Evolutionary conservation across 495 filamentous ascomycete species (phyloP).

Genomic region (Xylaria venustula): DNA sequence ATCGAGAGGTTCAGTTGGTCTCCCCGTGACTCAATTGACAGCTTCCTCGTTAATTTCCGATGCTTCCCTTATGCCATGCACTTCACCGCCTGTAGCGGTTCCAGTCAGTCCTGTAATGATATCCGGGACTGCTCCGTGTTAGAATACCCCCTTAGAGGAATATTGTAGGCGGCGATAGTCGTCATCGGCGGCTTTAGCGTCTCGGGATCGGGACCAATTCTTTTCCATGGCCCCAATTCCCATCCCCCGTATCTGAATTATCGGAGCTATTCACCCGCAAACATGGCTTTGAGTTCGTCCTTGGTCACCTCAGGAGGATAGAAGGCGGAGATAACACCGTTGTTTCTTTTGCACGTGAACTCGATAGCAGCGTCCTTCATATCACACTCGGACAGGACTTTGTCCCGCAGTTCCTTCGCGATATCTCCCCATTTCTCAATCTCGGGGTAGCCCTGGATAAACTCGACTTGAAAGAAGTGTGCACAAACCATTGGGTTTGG

Average conservation of each 20-base stretch:
- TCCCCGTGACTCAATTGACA: too few species aligned
- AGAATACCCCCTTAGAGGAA: too few species aligned
- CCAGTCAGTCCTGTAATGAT: too few species aligned
- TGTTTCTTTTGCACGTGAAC: background rate
- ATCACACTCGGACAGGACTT: background rate
- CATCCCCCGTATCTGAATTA: background rate
- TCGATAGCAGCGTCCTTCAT: background rate
- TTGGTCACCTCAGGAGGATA: background rate
- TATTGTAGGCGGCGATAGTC: too few species aligned
- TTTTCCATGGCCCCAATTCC: too few species aligned
- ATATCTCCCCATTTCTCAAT: background rate
- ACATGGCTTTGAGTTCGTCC: background rate
- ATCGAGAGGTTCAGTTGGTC: too few species aligned
- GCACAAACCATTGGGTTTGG: background rate
- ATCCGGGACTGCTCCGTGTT: too few species aligned
- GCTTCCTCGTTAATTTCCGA: background rate
- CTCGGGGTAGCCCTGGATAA: background rate
- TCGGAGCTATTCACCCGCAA: background rate
- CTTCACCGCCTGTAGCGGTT: too few species aligned
- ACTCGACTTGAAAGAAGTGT: background rate
- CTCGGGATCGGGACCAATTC: too few species aligned
- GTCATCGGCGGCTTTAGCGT: too few species aligned
- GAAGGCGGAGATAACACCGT: background rate
- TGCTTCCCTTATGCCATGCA: too few species aligned
- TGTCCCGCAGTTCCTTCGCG: background rate